Base-by-base conservation (phyloP, 371 early-diverging fungal species). In the Mucor circinelloides region DNA sequence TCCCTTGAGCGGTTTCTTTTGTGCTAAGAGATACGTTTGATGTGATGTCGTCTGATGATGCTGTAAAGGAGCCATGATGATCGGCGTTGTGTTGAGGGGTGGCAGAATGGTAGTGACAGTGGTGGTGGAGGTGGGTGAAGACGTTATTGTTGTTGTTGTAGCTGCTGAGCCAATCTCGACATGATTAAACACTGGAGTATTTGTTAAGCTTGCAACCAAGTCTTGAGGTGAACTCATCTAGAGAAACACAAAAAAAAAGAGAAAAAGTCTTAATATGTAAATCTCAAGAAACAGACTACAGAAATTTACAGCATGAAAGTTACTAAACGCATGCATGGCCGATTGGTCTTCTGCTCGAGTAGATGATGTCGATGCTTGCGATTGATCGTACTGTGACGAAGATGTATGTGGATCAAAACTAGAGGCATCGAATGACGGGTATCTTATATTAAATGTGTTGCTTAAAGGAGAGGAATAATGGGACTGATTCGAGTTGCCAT, bases 71-170 rank as follows among this genome's bases (percentile, higher is more conserved):
- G 71, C 67, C 32, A 70, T 50, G 3, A 66, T 55, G 10, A 70
- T 70, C 23, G 71, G 71, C 3, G 71, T 70, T 17, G 71, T 65
- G 34, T 70, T 70, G 6, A 70, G 54, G 3, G 71, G 71, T 13
- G 71, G 66, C 31, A 70, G 57, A 17, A 46, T 58, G 27, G 64
- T 50, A 21, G 63, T 19, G 2, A 58, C 21, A 42, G 58, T 56
- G 2, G 63, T 32, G 17, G 58, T 63, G 8, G 25, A 36, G 25
- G 66, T 61, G 19, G 62, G 28, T 13, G 54, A 30, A 17, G 36
- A 30, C 28, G 57, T 30, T 1, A 44, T 9, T 2, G 40, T 40
- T 27, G 60, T 8, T n/a, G 38, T 38, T 5, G 40, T 40, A 17
- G 60, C 7, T n/a, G 38, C 28, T 5, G 7, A 13, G 21, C 28